A percentile compares a stretch with the other conserved stretches of the same genome.
Evolutionary conservation across 129 eudicot species (phyloP).

Genomic region (Logfia minima): DNA sequence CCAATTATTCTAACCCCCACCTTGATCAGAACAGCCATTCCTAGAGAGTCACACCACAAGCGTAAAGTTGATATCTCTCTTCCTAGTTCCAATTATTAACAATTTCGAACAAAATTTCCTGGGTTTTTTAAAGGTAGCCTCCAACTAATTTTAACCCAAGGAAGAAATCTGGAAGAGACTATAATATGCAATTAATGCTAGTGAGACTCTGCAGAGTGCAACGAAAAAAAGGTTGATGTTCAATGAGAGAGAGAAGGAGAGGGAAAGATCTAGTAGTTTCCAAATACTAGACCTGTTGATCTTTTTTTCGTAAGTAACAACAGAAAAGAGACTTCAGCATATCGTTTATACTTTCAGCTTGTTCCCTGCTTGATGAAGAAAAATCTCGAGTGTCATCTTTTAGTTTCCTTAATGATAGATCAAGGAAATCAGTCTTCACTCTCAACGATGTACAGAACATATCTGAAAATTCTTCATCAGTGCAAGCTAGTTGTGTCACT

Average conservation of each 20-base stretch:
- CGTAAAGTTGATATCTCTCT: not conserved
- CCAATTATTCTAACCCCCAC: not conserved
- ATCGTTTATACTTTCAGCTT: slow-evolving; percentile 47
- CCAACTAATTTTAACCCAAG: not conserved
- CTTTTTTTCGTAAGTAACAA: slow-evolving; percentile 32
- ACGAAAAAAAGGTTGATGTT: slow-evolving; percentile 11
- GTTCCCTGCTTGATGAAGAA: slow-evolving; percentile 34
- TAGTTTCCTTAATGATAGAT: slow-evolving; percentile 29
- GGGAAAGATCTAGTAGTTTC: slow-evolving; percentile 4
- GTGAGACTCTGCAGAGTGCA: slow-evolving; percentile 4
- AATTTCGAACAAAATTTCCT: not conserved
- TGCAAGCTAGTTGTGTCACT: slow-evolving; percentile 48
- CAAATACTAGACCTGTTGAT: slow-evolving; percentile 42
- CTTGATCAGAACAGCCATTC: slow-evolving; percentile 9
- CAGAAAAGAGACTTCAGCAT: slow-evolving; percentile 41
- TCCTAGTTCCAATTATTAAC: slow-evolving; percentile 1
- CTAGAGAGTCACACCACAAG: slow-evolving; percentile 1
- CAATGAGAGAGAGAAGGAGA: not conserved
- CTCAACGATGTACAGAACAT: slow-evolving; percentile 32
- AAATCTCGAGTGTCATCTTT: slow-evolving; percentile 25
- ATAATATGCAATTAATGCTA: slow-evolving; percentile 20
- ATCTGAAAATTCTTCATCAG: slow-evolving; percentile 49
- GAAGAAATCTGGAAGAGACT: not conserved
- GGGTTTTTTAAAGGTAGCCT: not conserved
- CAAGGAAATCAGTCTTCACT: slow-evolving; percentile 41